Base-by-base conservation (phyloP, 2,329 filamentous ascomycete species). In the Ophiostoma ulmi region DNA sequence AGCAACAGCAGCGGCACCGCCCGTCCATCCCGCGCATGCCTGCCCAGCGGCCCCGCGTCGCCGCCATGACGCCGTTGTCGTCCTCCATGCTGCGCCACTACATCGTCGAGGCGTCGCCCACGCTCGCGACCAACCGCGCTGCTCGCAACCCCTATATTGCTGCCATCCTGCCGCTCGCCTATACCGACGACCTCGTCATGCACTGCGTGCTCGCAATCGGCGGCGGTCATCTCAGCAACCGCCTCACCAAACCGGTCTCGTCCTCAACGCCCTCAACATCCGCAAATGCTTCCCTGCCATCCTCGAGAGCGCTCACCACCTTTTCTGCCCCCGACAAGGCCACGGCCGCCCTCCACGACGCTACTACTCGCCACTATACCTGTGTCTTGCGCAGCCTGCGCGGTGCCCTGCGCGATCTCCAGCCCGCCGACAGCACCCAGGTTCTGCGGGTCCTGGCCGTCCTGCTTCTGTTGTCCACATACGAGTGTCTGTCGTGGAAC, bases 121-220 rank as follows among this genome's bases (percentile, higher is more conserved):
- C 35, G 4, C 55, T 74, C 20, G 66, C 70, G n/a, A 71, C 72
- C n/a, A 61, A 66, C 48, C 63, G 58, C 41, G 68, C 70, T 4
- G 52, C 68, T 2, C 69, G 66, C 70, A 75, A 75, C 70, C 73
- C 75, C 1, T 74, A 69, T 22, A 20, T 75, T 3, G 67, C 70
- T 5, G 67, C 69, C 52, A 61, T 75, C 14, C 67, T 75, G 48
- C 75, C 75, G 38, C 72, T 75, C 26, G 75, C 75, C 36, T 73
- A 74, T 48, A 69, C 69, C 55, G 74, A 75, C 72, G 74, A 75
- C 64, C 73, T 75, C 38, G 71, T 75, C n/a, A 74, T 75, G 75
- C 75, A 75, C 70, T 73, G 72, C 70, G 55, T 75, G 8, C 61
- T 74, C 8, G 73, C 73, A 39, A 70, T 75, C 5, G 71, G 73